Evolutionary conservation across 1,139 yeast genomes (phyloP).

Genomic region (Citeromyces hawaiiensis): DNA sequence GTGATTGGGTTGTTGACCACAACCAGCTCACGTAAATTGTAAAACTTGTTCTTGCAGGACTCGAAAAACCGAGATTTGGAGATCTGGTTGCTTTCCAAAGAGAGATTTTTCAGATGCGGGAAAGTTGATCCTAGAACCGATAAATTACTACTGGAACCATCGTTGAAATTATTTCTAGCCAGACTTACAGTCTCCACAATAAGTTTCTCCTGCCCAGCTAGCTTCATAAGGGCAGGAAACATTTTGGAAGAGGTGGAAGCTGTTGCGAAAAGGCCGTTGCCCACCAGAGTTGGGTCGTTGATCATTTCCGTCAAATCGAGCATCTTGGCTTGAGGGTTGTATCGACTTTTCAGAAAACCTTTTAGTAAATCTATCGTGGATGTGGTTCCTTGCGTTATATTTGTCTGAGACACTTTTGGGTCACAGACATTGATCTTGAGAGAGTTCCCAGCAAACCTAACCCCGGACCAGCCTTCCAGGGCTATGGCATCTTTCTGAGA

Average conservation of each 20-base stretch:
- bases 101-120: conserved; percentile 66
- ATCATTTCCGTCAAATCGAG: conserved; percentile 60
- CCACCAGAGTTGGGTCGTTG: conserved; percentile 46
- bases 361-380: conserved; percentile 51
- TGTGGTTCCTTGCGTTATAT: conserved; percentile 12
- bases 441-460: conserved; percentile 66
- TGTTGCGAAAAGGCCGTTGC: conserved; percentile 54
- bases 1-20: conserved; percentile 69
- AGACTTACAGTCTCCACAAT: conserved; percentile 66
- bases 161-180: conserved; percentile 55
- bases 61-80: conserved; percentile 48
- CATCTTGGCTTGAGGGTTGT: conserved; percentile 49
- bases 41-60: conserved; percentile 67
- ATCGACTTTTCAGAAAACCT: conserved; percentile 50
- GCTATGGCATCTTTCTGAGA: conserved; percentile 42
- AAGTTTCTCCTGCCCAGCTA: conserved; percentile 44
- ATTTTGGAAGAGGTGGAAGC: conserved; percentile 54
- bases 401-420: conserved; percentile 8
- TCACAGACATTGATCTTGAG: conserved; percentile 33
- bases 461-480: conserved; percentile 55
- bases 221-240: conserved; percentile 83
- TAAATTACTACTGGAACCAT: conserved; percentile 38
- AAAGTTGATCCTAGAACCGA: conserved; percentile 59
- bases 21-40: conserved; percentile 60
- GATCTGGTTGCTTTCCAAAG: conserved; percentile 66